A percentile compares a stretch with the other conserved stretches of the same genome.
phyloP scores from a whole-genome alignment of 2,329 filamentous ascomycete genomes.

The Venturia asperata region DNA sequence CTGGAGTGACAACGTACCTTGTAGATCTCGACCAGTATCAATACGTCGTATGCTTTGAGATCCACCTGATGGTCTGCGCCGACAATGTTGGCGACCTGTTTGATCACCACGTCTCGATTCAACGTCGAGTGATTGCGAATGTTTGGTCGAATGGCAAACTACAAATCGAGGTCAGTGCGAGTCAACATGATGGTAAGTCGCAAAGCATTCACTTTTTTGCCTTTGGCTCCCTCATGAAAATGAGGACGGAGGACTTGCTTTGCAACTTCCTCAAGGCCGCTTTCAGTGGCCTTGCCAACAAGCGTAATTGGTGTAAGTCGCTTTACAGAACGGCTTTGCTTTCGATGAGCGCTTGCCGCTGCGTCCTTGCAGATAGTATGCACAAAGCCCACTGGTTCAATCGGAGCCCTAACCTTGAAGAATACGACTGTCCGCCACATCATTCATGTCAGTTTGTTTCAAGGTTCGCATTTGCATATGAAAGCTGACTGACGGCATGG shows the following conservation, averaged over 20 bases:
- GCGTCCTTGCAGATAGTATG: conserved; percentile 53
- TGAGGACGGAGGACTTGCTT: conserved; percentile 54
- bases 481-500: conserved; percentile 42
- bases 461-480: conserved; percentile 36
- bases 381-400: conserved; percentile 55
- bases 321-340: conserved; percentile 52
- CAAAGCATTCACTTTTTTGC: conserved; percentile 44
- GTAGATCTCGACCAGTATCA: conserved; percentile 74
- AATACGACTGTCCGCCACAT: conserved; percentile 44
- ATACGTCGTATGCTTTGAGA: conserved; percentile 67
- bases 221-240: conserved; percentile 50
- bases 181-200: background rate
- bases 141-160: conserved; percentile 82
- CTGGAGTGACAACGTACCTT: conserved; percentile 49
- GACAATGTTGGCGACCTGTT: conserved; percentile 59
- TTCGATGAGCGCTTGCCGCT: conserved; percentile 42
- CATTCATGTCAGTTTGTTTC: conserved; percentile 37
- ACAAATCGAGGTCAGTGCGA: background rate
- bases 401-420: conserved; percentile 48
- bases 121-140: conserved; percentile 66
- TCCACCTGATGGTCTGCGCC: conserved; percentile 66
- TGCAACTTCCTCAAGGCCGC: conserved; percentile 59
- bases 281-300: conserved; percentile 60
- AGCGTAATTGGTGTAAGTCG: conserved; percentile 53
- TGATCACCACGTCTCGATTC: conserved; percentile 62